Evolutionary conservation across 176 grass and related monocot species (phyloP).

Genomic region (Oryza glaberrima): DNA sequence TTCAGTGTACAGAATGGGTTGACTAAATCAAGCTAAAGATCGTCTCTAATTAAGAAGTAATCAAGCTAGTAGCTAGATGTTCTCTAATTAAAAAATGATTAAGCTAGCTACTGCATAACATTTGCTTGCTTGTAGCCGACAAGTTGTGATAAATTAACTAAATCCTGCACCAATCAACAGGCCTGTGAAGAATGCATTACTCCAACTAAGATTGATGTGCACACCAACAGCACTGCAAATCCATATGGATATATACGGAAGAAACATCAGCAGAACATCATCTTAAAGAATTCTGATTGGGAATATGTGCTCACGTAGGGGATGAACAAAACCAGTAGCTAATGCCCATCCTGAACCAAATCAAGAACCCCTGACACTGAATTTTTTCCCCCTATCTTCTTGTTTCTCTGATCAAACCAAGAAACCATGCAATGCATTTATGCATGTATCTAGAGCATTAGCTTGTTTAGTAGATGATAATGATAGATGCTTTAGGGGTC

Average conservation of each 20-base stretch:
- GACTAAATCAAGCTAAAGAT: constrained; percentile 37
- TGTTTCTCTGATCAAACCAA: not conserved
- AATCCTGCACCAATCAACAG: constrained; percentile 5
- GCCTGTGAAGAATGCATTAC: not conserved
- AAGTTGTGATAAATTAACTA: constrained; percentile 37
- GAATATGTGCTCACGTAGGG: constrained; percentile 23
- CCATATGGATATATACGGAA: not conserved
- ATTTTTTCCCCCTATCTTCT: not conserved
- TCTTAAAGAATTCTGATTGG: constrained; percentile 2
- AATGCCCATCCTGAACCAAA: not conserved
- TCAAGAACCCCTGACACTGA: constrained; percentile 17
- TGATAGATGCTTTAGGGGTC: constrained; percentile 31
- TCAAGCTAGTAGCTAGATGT: constrained; percentile 12
- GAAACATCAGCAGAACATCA: constrained; percentile 25
- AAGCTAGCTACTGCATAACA: not conserved
- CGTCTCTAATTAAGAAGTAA: constrained; percentile 4
- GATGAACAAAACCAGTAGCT: constrained; percentile 30
- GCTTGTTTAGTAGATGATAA: constrained; percentile 8
- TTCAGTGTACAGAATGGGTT: constrained; percentile 34
- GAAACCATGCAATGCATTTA: constrained; percentile 22
- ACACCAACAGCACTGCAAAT: constrained; percentile 37
- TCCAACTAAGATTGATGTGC: constrained; percentile 15
- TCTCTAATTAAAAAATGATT: constrained; percentile 6
- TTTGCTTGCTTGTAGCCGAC: constrained; percentile 30
- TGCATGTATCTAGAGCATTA: constrained; percentile 31